Evolutionary conservation across 2,329 filamentous ascomycete genomes (phyloP).

Genomic region (Ceratocystis papillata): DNA sequence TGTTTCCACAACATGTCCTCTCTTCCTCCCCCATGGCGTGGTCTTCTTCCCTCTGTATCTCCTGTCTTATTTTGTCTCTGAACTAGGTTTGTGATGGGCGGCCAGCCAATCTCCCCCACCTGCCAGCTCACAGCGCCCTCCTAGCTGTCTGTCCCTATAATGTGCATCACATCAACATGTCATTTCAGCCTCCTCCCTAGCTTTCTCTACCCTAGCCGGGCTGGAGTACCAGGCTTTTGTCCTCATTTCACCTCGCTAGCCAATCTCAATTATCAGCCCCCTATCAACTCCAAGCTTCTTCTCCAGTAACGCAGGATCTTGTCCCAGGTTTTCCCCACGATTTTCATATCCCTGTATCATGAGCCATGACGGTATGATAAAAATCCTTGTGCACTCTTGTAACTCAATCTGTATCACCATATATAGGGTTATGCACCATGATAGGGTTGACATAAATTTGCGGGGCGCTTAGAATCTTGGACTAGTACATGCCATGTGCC

Average conservation of each 20-base stretch:
- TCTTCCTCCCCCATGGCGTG: too few species aligned
- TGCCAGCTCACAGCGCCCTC: too few species aligned
- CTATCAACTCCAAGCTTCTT: neutral
- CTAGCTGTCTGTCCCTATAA: too few species aligned
- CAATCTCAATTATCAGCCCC: neutral
- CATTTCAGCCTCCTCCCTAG: too few species aligned
- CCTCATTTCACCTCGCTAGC: neutral
- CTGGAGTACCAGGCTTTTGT: too few species aligned
- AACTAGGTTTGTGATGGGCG: too few species aligned
- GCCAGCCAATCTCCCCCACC: too few species aligned
- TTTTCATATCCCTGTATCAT: neutral
- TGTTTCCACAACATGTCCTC: too few species aligned
- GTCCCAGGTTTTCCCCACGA: constrained; percentile 6
- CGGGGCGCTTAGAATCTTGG: neutral
- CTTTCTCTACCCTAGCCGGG: too few species aligned
- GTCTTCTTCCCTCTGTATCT: too few species aligned
- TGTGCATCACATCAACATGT: too few species aligned
- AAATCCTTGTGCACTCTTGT: neutral
- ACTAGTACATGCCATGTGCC: neutral
- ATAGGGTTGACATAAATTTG: neutral
- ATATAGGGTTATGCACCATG: neutral
- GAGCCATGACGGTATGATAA: neutral
- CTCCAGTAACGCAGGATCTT: neutral
- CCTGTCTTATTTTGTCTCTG: too few species aligned
- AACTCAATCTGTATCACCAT: neutral